Evolutionary conservation across 768 basidiomycete species (phyloP).

Genomic region (Lentinula sp.): DNA sequence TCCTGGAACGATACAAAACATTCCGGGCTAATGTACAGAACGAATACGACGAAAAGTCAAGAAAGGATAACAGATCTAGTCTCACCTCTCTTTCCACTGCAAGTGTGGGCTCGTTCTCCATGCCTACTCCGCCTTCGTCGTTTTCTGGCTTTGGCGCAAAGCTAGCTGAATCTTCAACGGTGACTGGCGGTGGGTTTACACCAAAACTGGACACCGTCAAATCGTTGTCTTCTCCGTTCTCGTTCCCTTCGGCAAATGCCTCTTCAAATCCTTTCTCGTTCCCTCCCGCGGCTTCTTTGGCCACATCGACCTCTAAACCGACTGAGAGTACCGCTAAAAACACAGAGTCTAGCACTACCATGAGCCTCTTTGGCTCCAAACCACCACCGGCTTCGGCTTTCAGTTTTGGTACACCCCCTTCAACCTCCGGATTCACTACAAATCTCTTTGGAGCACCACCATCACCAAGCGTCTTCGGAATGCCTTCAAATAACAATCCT

Average conservation of each 20-base stretch:
- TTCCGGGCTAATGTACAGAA: constrained; percentile 49
- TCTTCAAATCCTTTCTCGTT: constrained; percentile 4
- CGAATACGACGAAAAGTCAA: constrained; percentile 38
- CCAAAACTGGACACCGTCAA: constrained; percentile 8
- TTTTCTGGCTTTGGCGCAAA: constrained; percentile 26
- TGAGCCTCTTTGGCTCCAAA: constrained; percentile 9
- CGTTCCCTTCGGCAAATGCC: constrained; percentile 13
- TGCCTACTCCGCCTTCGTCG: constrained; percentile 28
- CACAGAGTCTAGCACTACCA: background rate
- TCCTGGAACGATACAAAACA: constrained; percentile 55
- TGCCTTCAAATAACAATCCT: constrained; percentile 4
- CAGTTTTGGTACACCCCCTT: constrained; percentile 2
- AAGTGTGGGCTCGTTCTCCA: background rate
- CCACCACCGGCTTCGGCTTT: constrained; percentile 8
- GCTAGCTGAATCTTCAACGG: constrained; percentile 12
- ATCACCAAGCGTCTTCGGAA: constrained; percentile 5
- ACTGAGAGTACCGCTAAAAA: background rate
- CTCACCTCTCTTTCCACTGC: constrained; percentile 6
- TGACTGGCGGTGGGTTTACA: constrained; percentile 16
- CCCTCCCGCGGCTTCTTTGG: constrained; percentile 3
- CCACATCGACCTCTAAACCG: background rate
- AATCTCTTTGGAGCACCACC: constrained; percentile 4
- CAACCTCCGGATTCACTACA: constrained; percentile 9
- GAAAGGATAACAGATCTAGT: background rate
- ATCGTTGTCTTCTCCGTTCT: constrained; percentile 12